These are phyloP conservation scores for Camellia lanceoleosa DNA, from an alignment of 148 eudicot species.

Conservation along the genomic window DNA sequence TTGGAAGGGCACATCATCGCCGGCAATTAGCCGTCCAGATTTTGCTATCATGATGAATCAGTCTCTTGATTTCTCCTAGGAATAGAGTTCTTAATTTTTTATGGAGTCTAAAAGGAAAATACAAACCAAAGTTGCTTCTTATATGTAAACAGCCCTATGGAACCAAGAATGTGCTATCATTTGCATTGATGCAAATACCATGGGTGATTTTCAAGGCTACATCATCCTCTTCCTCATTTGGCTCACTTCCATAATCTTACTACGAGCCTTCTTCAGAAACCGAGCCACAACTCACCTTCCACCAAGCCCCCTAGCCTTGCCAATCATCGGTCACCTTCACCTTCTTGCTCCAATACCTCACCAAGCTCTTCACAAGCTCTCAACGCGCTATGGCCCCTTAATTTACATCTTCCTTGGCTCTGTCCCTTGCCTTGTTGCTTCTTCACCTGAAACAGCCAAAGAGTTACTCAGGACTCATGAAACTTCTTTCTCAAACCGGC, in stretches of 20 bases:
- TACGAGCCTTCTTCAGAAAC: slow-evolving; percentile 2
- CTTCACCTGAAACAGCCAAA: slow-evolving; percentile 37
- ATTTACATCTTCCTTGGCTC: slow-evolving; percentile 36
- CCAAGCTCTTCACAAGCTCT: slow-evolving; percentile 43
- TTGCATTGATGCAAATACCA: neutral
- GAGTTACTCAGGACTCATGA: slow-evolving; percentile 43
- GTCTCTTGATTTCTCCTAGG: too few relatives aligned
- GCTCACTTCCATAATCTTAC: slow-evolving; percentile 18
- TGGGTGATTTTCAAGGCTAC: slow-evolving; percentile 24
- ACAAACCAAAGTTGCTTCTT: too few relatives aligned
- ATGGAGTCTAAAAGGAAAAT: too few relatives aligned
- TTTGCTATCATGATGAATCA: too few relatives aligned
- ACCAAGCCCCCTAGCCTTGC: slow-evolving; percentile 39
- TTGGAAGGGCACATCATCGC: too few relatives aligned
- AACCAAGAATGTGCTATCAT: neutral
- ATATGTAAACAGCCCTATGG: too few relatives aligned
- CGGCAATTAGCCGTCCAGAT: too few relatives aligned
- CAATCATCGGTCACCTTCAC: slow-evolving; percentile 46
- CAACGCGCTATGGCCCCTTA: slow-evolving; percentile 31
- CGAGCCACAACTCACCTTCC: slow-evolving; percentile 5
- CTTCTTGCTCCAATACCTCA: slow-evolving; percentile 46
- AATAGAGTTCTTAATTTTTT: too few relatives aligned
- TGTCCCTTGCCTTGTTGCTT: slow-evolving; percentile 31
- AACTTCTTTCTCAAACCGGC: slow-evolving; percentile 24
- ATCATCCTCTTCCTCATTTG: slow-evolving; percentile 20